Evolutionary conservation across 352 stramenopile species (phyloP).

Genomic region (Phytophthora fragariae): DNA sequence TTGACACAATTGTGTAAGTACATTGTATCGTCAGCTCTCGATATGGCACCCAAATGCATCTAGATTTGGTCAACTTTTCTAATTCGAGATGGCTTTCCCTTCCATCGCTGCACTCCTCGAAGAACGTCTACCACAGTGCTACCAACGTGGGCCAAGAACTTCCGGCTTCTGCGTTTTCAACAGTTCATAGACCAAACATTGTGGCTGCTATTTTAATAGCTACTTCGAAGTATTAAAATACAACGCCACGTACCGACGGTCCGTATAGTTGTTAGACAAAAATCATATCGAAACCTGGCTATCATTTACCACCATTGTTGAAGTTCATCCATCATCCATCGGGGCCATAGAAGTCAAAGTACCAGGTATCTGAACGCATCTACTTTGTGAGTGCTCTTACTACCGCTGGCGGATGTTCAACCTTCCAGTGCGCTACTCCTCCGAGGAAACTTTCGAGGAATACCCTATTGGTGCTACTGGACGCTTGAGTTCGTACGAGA

Average conservation of each 20-base stretch:
- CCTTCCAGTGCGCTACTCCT: not conserved
- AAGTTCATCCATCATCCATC: not conserved
- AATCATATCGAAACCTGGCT: too few relatives aligned
- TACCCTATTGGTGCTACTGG: not conserved
- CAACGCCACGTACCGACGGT: too few relatives aligned
- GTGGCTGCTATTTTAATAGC: too few relatives aligned
- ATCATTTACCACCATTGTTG: not conserved
- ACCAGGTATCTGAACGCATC: not conserved
- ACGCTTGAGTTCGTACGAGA: not conserved
- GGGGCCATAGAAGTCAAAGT: not conserved
- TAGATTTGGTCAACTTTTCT: not conserved
- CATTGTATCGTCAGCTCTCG: not conserved
- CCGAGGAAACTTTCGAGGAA: not conserved
- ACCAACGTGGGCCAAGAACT: constrained; percentile 14
- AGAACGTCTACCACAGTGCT: not conserved
- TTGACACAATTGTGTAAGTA: constrained; percentile 3
- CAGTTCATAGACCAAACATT: too few relatives aligned
- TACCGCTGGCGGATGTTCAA: not conserved
- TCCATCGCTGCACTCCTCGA: not conserved
- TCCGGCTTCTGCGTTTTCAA: constrained; percentile 1
- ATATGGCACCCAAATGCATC: constrained; percentile 3
- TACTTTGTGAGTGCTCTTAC: not conserved
- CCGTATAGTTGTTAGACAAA: too few relatives aligned
- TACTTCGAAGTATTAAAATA: too few relatives aligned
- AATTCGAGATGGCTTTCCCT: not conserved